Conservation (phyloP, 352 stramenopile genomes). For the Lagenidium sp. region DNA sequence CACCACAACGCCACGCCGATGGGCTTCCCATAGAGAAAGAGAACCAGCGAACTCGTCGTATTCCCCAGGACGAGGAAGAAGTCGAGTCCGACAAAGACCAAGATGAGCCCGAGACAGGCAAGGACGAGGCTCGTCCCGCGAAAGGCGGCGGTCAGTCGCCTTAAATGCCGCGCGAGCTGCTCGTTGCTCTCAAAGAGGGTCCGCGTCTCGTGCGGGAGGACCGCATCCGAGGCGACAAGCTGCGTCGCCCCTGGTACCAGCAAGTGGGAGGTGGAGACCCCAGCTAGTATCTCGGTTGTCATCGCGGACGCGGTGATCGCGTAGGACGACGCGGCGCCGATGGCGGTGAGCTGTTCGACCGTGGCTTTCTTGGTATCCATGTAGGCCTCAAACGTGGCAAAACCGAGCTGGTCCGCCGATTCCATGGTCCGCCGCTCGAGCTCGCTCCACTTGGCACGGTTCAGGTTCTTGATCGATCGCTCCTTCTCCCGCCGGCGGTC, state of each 20-base stretch:
- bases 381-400: slow-evolving; percentile 32
- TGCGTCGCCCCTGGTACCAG: neutral
- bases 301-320: too few relatives aligned
- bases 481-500: slow-evolving; percentile 40
- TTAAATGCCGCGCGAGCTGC: slow-evolving; percentile 25
- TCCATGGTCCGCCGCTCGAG: slow-evolving; percentile 28
- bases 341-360: too few relatives aligned
- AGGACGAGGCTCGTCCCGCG: slow-evolving; percentile 24
- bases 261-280: slow-evolving; percentile 2
- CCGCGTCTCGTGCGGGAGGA: slow-evolving; percentile 28
- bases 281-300: too few relatives aligned
- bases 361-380: too few relatives aligned
- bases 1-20: slow-evolving; percentile 14
- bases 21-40: slow-evolving; percentile 19
- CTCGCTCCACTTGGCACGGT: slow-evolving; percentile 55
- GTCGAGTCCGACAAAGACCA: slow-evolving; percentile 18
- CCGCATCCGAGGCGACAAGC: slow-evolving; percentile 5
- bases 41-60: slow-evolving; percentile 15
- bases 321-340: too few relatives aligned
- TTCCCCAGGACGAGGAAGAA: slow-evolving; percentile 23
- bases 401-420: slow-evolving; percentile 22
- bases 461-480: slow-evolving; percentile 44
- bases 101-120: slow-evolving; percentile 4
- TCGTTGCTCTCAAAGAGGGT: slow-evolving; percentile 36
- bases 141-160: slow-evolving; percentile 18